Evolutionary conservation across 1,139 yeast genomes (phyloP), one percentile per base, ranked within the genome.

Genomic region (Geotrichum bryndzae): DNA sequence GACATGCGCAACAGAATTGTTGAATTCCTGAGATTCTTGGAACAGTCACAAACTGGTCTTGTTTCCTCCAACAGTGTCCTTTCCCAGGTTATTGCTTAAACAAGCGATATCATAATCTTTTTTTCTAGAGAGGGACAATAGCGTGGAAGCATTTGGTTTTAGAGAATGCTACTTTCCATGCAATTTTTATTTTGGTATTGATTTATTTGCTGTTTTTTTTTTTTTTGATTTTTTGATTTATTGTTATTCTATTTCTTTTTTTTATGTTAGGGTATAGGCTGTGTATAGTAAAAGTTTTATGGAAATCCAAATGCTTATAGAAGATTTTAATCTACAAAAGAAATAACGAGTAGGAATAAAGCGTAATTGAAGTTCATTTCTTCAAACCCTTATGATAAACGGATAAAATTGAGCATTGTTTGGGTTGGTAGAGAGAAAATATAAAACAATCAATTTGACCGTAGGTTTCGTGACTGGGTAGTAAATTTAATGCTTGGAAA

Each of bases 11-110:
- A 73, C 58, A 83, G 84, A 75, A 88, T 88, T 61, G 75, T 88
- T 66, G 87, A 82, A 66, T 82, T 90, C 72, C 82, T 90, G 75
- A 88, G 85, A 74, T 87, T 82, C 77, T 80, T 90, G 73, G 90
- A 90, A 73, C 77, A 80, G 64, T 83, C 84, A 66, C 85, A 79
- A 70, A 75, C 83, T 54, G 90, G 91, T 31, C 63, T 68, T 48
- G 72, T 69, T 13, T 65, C 68, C 3, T 63, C 67, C 10, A 61
- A 66, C 54, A 63, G 67, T 46, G 61, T 60, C 48, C 62, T 68
- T 51, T 54, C 63, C 64, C 56, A 63, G 25, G 61, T 62, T 35
- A 56, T 68, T 57, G 48, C 48, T 41, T 41, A n/a, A 41, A 5
- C 48, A n/a, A n/a, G 18, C 18, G 48, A 41, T 10, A n/a, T 62